Evolutionary conservation across 2,329 filamentous ascomycete genomes (phyloP).

Genomic region (Aspergillus brasiliensis): DNA sequence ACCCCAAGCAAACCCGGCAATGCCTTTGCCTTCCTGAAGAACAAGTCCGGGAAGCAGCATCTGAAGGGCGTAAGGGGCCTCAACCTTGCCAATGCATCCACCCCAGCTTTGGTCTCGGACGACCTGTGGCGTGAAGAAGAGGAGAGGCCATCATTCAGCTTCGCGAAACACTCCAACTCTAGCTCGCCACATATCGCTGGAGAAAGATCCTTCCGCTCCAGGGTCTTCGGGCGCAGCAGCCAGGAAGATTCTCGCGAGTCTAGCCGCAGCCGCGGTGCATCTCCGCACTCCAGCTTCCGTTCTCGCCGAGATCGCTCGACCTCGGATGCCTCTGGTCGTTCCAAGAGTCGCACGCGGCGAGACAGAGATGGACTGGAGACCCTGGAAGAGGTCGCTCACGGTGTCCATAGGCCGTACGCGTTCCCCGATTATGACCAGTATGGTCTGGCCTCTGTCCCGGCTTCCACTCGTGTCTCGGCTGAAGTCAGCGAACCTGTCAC

Average conservation of each 20-base stretch:
- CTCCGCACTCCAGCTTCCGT: conserved; percentile 42
- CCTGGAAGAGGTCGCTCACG: conserved; percentile 50
- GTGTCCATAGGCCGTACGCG: conserved; percentile 29
- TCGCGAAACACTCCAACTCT: conserved; percentile 40
- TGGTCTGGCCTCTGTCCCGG: conserved; percentile 30
- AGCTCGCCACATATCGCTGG: conserved; percentile 40
- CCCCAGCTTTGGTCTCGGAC: conserved; percentile 37
- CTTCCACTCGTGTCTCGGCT: conserved; percentile 41
- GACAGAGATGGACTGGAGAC: conserved; percentile 59
- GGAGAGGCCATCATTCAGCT: conserved; percentile 30
- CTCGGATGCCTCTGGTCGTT: conserved; percentile 57
- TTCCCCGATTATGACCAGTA: conserved; percentile 29
- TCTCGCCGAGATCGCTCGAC: conserved; percentile 56
- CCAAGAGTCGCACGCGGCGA: conserved; percentile 55
- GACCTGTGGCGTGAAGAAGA: conserved; percentile 44
- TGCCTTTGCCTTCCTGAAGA: conserved; percentile 49
- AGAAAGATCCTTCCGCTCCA: conserved; percentile 32
- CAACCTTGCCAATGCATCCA: conserved; percentile 43
- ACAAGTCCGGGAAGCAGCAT: conserved; percentile 41
- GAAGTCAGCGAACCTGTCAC: conserved; percentile 31
- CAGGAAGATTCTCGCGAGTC: conserved; percentile 40
- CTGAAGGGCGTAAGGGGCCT: conserved; percentile 46
- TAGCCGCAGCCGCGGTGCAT: conserved; percentile 37
- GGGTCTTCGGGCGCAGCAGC: conserved; percentile 32
- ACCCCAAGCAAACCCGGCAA: conserved; percentile 38